phyloP scores from a whole-genome alignment of 345 rosid genomes.

The Gynandropsis gynandra region DNA sequence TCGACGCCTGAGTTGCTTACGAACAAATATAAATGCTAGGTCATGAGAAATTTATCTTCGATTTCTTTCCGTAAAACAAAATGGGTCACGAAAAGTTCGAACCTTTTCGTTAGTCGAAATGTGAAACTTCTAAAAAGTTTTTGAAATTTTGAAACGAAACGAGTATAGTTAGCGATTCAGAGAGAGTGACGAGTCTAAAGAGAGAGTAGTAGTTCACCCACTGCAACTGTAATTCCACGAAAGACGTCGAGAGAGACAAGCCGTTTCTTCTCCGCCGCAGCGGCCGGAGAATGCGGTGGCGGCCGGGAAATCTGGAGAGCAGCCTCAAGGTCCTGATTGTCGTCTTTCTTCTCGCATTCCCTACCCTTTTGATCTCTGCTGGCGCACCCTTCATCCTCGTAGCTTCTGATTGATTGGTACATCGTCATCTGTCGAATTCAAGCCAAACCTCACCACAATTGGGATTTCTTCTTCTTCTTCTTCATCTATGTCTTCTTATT shows the following conservation, averaged over 20 bases:
- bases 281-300: neutral
- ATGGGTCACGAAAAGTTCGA: too few species aligned
- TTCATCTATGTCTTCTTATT: too few species aligned
- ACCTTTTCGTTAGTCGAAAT: neutral
- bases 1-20: too few species aligned
- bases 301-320: conserved; percentile 32
- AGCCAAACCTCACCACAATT: too few species aligned
- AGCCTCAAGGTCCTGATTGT: conserved; percentile 14
- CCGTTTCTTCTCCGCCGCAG: conserved; percentile 23
- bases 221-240: conserved; percentile 68
- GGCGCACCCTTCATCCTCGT: conserved; percentile 15
- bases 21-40: too few species aligned
- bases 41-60: too few species aligned
- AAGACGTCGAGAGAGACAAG: conserved; percentile 66
- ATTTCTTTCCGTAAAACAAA: too few species aligned
- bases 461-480: too few species aligned
- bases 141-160: too few species aligned
- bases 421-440: too few species aligned
- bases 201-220: conserved; percentile 16
- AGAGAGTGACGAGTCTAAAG: neutral
- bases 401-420: conserved; percentile 26
- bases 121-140: neutral
- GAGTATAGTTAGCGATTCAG: neutral
- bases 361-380: neutral
- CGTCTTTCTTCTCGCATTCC: neutral